These are phyloP conservation scores for Pythium sp. DNA, from an alignment of 352 stramenopile genomes.

Conservation along the genomic window DNA sequence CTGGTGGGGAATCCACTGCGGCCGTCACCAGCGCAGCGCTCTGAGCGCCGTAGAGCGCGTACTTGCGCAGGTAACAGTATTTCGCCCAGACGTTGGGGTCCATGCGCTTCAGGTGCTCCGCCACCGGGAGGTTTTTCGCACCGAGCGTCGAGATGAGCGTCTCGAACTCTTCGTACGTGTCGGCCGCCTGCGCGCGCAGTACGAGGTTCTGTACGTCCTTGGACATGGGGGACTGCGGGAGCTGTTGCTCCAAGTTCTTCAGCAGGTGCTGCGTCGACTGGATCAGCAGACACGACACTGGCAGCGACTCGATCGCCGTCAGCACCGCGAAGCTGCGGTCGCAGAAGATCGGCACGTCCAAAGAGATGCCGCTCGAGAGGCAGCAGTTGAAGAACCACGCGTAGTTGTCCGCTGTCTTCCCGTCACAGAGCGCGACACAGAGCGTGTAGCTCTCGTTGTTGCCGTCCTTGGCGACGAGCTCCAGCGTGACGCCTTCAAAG, in stretches of 20 bases:
- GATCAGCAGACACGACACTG: constrained; percentile 33
- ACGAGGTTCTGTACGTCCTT: constrained; percentile 28
- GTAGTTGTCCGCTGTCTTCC: constrained; percentile 32
- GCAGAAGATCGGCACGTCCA: constrained; percentile 45
- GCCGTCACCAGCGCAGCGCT: constrained; percentile 29
- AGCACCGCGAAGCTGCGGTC: constrained; percentile 27
- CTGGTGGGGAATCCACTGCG: neutral
- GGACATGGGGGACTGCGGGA: constrained; percentile 21
- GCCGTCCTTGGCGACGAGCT: constrained; percentile 43
- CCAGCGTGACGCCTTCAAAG: constrained; percentile 29
- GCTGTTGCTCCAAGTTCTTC: constrained; percentile 24
- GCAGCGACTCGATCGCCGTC: constrained; percentile 27
- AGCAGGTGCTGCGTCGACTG: constrained; percentile 39
- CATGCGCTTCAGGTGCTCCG: constrained; percentile 24
- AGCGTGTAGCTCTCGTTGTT: constrained; percentile 43
- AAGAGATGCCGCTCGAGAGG: constrained; percentile 30
- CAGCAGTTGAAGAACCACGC: constrained; percentile 44
- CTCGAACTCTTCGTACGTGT: constrained; percentile 37
- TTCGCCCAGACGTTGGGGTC: constrained; percentile 37
- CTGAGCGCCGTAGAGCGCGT: constrained; percentile 40
- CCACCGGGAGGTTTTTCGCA: constrained; percentile 21
- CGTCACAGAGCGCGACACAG: constrained; percentile 36
- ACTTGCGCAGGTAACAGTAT: constrained; percentile 35
- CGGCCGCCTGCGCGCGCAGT: constrained; percentile 28
- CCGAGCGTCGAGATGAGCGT: constrained; percentile 21